Conservation (phyloP, 495 filamentous ascomycete genomes). For the Talaromyces wortmannii region DNA sequence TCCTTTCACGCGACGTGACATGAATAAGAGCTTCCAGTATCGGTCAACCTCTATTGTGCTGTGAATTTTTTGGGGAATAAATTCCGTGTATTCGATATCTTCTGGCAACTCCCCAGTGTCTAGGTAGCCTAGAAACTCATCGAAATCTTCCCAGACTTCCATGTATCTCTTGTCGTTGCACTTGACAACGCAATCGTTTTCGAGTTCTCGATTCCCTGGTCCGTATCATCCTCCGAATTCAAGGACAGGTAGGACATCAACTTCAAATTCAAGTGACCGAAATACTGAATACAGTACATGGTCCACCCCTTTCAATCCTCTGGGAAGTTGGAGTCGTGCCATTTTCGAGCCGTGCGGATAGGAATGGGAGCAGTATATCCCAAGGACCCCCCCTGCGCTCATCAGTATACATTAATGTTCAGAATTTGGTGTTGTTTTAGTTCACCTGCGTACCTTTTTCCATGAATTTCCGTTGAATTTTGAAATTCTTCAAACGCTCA, state of each 20-base stretch:
- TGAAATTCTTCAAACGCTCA: slow-evolving; percentile 1
- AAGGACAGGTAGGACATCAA: not conserved
- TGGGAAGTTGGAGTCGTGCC: slow-evolving; percentile 61
- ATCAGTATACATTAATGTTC: not conserved
- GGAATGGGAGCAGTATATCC: slow-evolving; percentile 25
- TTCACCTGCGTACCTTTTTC: too few species aligned
- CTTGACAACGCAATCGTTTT: not conserved
- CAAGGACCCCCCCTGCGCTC: slow-evolving; percentile 16
- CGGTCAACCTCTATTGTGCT: slow-evolving; percentile 5
- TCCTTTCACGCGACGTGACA: slow-evolving; percentile 6
- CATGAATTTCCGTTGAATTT: slow-evolving; percentile 1
- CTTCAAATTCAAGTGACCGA: slow-evolving; percentile 7
- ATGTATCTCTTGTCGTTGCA: too few species aligned
- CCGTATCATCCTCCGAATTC: not conserved
- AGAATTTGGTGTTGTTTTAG: too few species aligned
- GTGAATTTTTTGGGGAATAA: not conserved
- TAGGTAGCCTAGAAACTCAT: too few species aligned
- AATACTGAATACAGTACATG: slow-evolving; percentile 14
- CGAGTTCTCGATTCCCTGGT: not conserved
- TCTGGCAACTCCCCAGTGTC: too few species aligned
- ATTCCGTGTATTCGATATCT: not conserved
- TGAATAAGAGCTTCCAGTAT: slow-evolving; percentile 8
- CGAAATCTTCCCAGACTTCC: too few species aligned
- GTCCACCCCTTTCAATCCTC: slow-evolving; percentile 19
- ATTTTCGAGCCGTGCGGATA: slow-evolving; percentile 19